These are phyloP conservation scores for Sclerotinia spermophila DNA, from an alignment of 2,329 filamentous ascomycete genomes.

Conservation along the genomic window DNA sequence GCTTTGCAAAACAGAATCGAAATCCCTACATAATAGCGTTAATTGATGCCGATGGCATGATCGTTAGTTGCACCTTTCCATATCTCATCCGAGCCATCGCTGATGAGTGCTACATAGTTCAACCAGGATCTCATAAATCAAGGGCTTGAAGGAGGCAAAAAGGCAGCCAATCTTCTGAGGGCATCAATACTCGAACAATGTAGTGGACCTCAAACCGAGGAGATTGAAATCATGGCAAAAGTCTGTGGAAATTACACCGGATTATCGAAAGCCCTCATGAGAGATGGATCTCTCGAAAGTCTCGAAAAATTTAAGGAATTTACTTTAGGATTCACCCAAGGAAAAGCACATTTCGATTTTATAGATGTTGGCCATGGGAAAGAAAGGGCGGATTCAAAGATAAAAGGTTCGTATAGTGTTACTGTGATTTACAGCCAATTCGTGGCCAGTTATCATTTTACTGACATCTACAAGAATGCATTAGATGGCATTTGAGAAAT, in stretches of 20 bases:
- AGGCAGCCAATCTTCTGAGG: constrained; percentile 45
- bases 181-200: constrained; percentile 47
- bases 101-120: constrained; percentile 46
- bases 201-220: constrained; percentile 41
- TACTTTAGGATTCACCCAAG: constrained; percentile 56
- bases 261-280: constrained; percentile 48
- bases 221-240: constrained; percentile 54
- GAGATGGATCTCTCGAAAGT: constrained; percentile 46
- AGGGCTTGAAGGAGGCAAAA: constrained; percentile 44
- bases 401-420: constrained; percentile 48
- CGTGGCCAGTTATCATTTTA: neutral
- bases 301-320: constrained; percentile 53
- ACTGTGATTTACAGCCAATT: neutral
- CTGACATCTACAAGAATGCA: constrained; percentile 34
- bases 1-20: constrained; percentile 34
- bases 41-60: constrained; percentile 60
- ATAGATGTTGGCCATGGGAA: constrained; percentile 59
- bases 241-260: constrained; percentile 53
- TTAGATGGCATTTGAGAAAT: constrained; percentile 56
- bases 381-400: constrained; percentile 57
- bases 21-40: constrained; percentile 59
- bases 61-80: constrained; percentile 43
- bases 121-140: constrained; percentile 51
- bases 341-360: constrained; percentile 58
- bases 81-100: constrained; percentile 21